Conservation (phyloP, 495 filamentous ascomycete species). For the Aspergillus heteromorphus region DNA sequence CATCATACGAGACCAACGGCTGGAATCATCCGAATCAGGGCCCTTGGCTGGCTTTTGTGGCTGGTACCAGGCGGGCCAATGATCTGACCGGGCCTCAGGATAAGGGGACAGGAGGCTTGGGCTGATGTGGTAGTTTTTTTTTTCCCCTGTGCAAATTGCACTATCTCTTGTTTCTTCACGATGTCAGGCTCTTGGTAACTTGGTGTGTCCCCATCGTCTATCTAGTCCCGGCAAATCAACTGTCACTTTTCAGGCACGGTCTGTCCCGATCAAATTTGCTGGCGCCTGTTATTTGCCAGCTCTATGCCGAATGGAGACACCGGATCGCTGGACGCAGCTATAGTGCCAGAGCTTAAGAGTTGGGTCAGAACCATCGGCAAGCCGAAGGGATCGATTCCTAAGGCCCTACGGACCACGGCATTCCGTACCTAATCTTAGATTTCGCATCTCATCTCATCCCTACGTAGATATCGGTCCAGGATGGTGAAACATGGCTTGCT, state of each 20-base stretch:
- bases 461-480: background rate
- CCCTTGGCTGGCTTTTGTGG: background rate
- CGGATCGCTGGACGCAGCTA: background rate
- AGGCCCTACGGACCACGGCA: constrained; percentile 11
- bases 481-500: constrained; percentile 3
- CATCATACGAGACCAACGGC: background rate
- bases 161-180: background rate
- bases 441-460: background rate
- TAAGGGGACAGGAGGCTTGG: background rate
- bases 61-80: background rate
- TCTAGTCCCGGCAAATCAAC: background rate
- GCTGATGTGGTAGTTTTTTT: background rate
- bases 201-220: background rate
- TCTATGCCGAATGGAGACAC: constrained; percentile 17
- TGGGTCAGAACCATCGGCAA: constrained; percentile 9
- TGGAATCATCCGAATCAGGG: background rate
- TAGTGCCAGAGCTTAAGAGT: background rate
- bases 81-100: background rate
- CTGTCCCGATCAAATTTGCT: background rate
- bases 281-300: background rate
- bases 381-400: constrained; percentile 6
- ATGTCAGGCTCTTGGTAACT: background rate
- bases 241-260: background rate
- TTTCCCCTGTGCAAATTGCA: no score
- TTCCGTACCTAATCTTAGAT: constrained; percentile 4